Evolutionary conservation across 208 protist species (phyloP).

Genomic region (Wallacemonas sp.): DNA sequence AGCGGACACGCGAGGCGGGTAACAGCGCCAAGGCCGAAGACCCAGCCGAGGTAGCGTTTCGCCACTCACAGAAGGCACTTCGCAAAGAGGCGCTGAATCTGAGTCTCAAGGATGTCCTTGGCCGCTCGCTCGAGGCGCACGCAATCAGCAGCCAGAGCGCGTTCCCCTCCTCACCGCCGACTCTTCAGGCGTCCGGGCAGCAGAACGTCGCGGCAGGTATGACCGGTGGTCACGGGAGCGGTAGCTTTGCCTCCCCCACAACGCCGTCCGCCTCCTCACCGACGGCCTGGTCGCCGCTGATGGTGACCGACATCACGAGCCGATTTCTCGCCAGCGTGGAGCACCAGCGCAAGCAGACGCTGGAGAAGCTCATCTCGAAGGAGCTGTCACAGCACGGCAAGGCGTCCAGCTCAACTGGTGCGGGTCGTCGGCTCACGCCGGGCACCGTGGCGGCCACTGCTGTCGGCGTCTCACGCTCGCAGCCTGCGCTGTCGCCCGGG

Average conservation of each 20-base stretch:
- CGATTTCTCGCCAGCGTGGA: conserved; percentile 73
- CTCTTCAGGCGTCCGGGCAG: background rate
- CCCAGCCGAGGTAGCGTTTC: conserved; percentile 42
- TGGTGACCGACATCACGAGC: conserved; percentile 65
- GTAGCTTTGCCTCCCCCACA: conserved; percentile 28
- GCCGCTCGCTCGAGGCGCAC: conserved; percentile 21
- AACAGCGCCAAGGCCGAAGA: conserved; percentile 21
- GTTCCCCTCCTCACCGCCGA: conserved; percentile 1
- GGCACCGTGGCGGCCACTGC: background rate
- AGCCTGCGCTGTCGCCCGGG: background rate
- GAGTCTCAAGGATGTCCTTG: conserved; percentile 69
- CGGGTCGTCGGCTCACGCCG: background rate
- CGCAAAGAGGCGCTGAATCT: conserved; percentile 62
- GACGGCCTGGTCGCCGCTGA: conserved; percentile 59
- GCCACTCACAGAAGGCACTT: conserved; percentile 65
- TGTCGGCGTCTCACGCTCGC: background rate
- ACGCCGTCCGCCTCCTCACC: conserved; percentile 25
- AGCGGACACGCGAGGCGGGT: background rate
- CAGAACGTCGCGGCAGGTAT: background rate
- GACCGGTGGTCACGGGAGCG: background rate
- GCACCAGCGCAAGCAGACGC: conserved; percentile 51
- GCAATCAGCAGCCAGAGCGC: background rate
- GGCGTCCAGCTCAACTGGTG: background rate
- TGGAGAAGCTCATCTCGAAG: conserved; percentile 60
- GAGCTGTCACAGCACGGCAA: too few species aligned